These are phyloP conservation scores for Colletotrichum graminicola DNA, from an alignment of 2,329 filamentous ascomycete species.

Conservation along the genomic window DNA sequence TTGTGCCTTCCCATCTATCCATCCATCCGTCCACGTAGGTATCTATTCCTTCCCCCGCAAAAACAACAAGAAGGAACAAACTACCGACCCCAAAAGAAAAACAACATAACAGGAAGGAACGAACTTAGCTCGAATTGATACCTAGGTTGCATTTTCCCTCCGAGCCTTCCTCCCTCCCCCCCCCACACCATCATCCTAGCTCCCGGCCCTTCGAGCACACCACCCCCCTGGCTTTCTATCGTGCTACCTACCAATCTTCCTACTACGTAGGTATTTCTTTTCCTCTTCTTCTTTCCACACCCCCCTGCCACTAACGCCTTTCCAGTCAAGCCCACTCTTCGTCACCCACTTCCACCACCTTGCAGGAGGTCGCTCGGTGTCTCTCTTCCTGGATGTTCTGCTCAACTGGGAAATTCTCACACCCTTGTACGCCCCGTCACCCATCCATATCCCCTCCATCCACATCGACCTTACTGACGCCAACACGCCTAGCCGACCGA, in stretches of 20 bases:
- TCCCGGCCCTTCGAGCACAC: conserved; percentile 27
- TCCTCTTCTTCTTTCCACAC: not conserved
- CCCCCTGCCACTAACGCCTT: not conserved
- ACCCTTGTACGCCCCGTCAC: not conserved
- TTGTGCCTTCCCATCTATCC: not conserved
- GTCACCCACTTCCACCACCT: not conserved
- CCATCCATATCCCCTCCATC: conserved; percentile 9
- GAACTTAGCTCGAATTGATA: conserved; percentile 25
- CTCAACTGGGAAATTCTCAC: not conserved
- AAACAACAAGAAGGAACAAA: not conserved
- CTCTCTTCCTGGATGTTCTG: not conserved
- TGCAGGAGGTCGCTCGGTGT: conserved; percentile 30
- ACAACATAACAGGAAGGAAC: not conserved
- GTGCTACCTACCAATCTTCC: no score
- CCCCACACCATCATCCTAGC: conserved; percentile 30
- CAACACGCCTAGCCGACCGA: not conserved
- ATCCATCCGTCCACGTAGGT: no score
- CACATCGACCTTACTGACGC: conserved; percentile 1
- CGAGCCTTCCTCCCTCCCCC: not conserved
- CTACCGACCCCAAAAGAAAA: not conserved
- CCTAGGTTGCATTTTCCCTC: conserved; percentile 24
- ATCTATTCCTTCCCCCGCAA: not conserved
- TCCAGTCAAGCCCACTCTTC: not conserved
- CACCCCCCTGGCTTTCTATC: conserved; percentile 7
- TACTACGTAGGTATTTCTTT: no score